These are phyloP conservation scores for Linum tenue DNA, from an alignment of 345 rosid genomes.

Conservation along the genomic window DNA sequence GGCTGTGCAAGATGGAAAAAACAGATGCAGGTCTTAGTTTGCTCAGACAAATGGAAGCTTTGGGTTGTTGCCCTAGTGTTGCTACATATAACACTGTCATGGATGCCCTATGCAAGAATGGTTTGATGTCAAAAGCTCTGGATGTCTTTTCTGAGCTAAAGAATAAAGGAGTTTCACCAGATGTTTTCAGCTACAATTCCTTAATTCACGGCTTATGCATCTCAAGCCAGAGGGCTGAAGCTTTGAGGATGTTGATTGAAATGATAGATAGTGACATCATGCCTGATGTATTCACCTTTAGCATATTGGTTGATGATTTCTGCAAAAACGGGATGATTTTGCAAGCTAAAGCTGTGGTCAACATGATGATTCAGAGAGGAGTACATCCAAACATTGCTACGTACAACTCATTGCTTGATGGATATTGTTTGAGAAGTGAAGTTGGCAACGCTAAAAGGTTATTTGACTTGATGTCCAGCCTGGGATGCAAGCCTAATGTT, in stretches of 20 bases:
- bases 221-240: not conserved
- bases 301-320: conserved; percentile 4
- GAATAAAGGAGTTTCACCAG: conserved; percentile 2
- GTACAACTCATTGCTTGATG: not conserved
- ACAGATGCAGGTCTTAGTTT: not conserved
- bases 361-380: conserved; percentile 9
- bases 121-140: conserved; percentile 2
- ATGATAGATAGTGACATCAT: conserved; percentile 1
- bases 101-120: conserved; percentile 4
- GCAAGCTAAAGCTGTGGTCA: conserved; percentile 3
- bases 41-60: not conserved
- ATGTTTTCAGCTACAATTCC: conserved; percentile 1
- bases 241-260: conserved; percentile 4
- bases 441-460: not conserved
- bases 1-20: conserved; percentile 7
- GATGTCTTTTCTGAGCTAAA: conserved; percentile 1
- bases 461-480: not conserved
- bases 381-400: conserved; percentile 1
- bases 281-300: conserved; percentile 8
- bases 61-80: not conserved
- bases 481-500: not conserved
- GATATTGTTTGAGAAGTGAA: not conserved
- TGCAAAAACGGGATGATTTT: conserved; percentile 4
- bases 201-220: conserved; percentile 6
- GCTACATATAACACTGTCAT: conserved; percentile 3